These are phyloP conservation scores for Xerocomus potaroensis DNA, from an alignment of 768 basidiomycete species.

Conservation along the genomic window DNA sequence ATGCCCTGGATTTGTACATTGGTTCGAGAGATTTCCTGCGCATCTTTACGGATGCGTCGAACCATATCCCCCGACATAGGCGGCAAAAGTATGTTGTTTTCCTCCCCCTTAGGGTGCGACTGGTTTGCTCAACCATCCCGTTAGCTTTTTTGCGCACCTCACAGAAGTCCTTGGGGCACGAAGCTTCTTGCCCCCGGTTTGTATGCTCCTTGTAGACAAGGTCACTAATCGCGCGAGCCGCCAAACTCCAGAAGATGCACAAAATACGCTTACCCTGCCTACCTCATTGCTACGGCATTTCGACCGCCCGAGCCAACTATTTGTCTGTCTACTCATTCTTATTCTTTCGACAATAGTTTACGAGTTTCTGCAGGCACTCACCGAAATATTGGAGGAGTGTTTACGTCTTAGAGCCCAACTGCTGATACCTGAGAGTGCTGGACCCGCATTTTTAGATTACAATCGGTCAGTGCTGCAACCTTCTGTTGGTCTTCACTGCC, in stretches of 20 bases:
- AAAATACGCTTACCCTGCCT: conserved; percentile 59
- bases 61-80: conserved; percentile 89
- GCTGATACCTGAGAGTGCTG: conserved; percentile 33
- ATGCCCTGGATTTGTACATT: conserved; percentile 57
- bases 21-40: conserved; percentile 77
- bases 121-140: conserved; percentile 2
- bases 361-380: conserved; percentile 46
- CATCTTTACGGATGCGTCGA: conserved; percentile 90
- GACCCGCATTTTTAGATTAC: conserved; percentile 52
- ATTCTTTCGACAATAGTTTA: not conserved
- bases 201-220: conserved; percentile 83
- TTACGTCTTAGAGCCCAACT: conserved; percentile 49
- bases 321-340: conserved; percentile 36
- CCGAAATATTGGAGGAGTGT: conserved; percentile 64
- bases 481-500: not conserved
- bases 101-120: not conserved
- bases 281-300: conserved; percentile 60
- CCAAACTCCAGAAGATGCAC: conserved; percentile 56
- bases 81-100: conserved; percentile 66
- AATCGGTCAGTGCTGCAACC: conserved; percentile 37
- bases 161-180: conserved; percentile 74
- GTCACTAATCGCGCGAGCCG: conserved; percentile 63
- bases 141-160: conserved; percentile 86
- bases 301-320: conserved; percentile 43
- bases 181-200: conserved; percentile 78